Evolutionary conservation across 805 yeast species (phyloP).

Genomic region (Kodamaea neixiangensis): DNA sequence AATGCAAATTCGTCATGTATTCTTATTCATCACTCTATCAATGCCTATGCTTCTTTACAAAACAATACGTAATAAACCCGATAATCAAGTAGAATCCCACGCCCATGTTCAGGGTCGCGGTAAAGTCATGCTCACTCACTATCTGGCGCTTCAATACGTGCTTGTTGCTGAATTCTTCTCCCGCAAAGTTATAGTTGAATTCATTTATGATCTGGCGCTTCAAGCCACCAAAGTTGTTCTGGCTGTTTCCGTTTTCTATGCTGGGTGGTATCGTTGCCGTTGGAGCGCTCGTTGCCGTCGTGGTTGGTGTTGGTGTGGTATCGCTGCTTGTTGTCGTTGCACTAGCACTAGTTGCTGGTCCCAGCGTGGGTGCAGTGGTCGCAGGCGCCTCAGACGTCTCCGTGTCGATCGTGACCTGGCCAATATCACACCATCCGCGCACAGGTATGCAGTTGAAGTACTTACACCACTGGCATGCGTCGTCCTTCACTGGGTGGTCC

Average conservation of each 20-base stretch:
- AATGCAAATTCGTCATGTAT: constrained; percentile 1
- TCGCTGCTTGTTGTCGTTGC: constrained; percentile 7
- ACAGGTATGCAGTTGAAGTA: constrained; percentile 72
- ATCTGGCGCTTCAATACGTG: constrained; percentile 1
- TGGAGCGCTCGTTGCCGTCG: constrained; percentile 14
- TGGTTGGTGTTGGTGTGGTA: constrained; percentile 11
- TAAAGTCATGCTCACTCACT: neutral
- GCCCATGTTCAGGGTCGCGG: constrained; percentile 15
- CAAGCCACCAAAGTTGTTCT: constrained; percentile 6
- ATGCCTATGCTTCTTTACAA: constrained; percentile 13
- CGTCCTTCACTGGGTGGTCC: constrained; percentile 17
- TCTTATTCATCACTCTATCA: constrained; percentile 3
- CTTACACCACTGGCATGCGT: constrained; percentile 69
- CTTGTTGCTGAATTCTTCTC: neutral
- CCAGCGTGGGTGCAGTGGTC: constrained; percentile 8
- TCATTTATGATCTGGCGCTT: neutral
- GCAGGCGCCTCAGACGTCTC: constrained; percentile 7
- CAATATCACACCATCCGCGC: constrained; percentile 65
- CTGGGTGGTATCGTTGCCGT: constrained; percentile 21
- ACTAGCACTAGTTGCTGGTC: constrained; percentile 11
- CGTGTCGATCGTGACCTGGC: constrained; percentile 33
- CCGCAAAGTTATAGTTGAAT: neutral
- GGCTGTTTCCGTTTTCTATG: constrained; percentile 18
- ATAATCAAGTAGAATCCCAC: constrained; percentile 20
- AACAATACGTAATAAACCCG: constrained; percentile 21